Conservation (phyloP, 2,329 filamentous ascomycete genomes). For the Endothia cerciana region DNA sequence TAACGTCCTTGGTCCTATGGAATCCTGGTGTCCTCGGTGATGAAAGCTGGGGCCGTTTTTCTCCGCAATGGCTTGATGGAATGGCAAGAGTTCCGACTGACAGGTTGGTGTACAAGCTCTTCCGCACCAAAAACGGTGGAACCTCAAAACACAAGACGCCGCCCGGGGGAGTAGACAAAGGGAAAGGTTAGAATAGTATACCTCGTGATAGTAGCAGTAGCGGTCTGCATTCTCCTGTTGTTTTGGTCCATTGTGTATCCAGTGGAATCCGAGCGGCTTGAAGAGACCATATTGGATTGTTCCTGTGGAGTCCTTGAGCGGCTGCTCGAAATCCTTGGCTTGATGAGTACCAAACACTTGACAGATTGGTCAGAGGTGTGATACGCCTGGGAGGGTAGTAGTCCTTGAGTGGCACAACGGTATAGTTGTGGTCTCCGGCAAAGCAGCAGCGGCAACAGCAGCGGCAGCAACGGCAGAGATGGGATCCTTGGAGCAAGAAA, state of each 20-base stretch:
- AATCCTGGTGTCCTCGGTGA: background rate
- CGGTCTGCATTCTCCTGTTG: constrained; percentile 63
- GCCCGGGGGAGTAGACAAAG: constrained; percentile 52
- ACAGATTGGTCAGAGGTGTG: constrained; percentile 24
- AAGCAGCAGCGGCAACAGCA: constrained; percentile 11
- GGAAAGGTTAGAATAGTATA: constrained; percentile 55
- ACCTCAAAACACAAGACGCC: constrained; percentile 43
- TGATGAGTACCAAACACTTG: constrained; percentile 26
- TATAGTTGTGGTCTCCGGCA: constrained; percentile 22
- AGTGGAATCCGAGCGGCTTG: constrained; percentile 48
- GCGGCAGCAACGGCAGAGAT: constrained; percentile 17
- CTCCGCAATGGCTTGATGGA: background rate
- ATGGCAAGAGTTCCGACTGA: constrained; percentile 30
- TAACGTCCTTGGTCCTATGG: background rate
- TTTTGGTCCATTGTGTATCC: constrained; percentile 52
- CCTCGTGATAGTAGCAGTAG: constrained; percentile 61
- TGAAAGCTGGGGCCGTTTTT: background rate
- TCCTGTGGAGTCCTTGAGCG: constrained; percentile 42
- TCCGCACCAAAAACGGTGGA: constrained; percentile 10
- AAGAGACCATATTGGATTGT: constrained; percentile 54
- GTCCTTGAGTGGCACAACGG: constrained; percentile 27
- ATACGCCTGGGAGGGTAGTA: constrained; percentile 18
- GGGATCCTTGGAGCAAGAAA: constrained; percentile 17
- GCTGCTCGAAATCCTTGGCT: constrained; percentile 33
- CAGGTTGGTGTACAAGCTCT: constrained; percentile 32